phyloP scores from a whole-genome alignment of 2,329 filamentous ascomycete genomes.

The Trichoderma brevicompactum region DNA sequence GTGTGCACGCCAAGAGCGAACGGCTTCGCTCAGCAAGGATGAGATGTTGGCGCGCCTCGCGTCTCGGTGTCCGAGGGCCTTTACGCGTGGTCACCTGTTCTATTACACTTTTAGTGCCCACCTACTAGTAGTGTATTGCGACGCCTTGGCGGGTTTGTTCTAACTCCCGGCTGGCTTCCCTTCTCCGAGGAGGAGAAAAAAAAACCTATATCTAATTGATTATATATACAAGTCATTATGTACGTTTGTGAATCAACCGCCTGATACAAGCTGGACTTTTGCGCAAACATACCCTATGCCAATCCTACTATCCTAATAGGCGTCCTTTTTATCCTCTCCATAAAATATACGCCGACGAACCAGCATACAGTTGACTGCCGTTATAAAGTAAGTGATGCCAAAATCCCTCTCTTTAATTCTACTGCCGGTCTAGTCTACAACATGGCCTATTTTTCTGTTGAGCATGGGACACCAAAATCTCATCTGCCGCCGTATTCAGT shows the following conservation, averaged over 20 bases:
- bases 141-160: too few species aligned
- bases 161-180: too few species aligned
- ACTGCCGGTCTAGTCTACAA: background rate
- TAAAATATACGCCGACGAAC: too few species aligned
- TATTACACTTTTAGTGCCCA: background rate
- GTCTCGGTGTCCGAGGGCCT: conserved; percentile 13
- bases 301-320: too few species aligned
- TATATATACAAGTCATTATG: too few species aligned
- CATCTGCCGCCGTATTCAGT: background rate
- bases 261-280: too few species aligned
- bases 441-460: background rate
- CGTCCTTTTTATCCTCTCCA: too few species aligned
- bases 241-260: too few species aligned
- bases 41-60: conserved; percentile 23
- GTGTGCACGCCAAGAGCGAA: background rate
- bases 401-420: background rate
- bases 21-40: background rate
- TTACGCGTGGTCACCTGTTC: conserved; percentile 29
- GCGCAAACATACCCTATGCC: too few species aligned
- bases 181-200: too few species aligned
- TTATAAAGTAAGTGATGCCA: background rate
- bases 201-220: too few species aligned
- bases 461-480: conserved; percentile 7
- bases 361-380: background rate
- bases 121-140: too few species aligned